Conservation (phyloP, 208 protist genomes). For the Herpetomonas muscarum region DNA sequence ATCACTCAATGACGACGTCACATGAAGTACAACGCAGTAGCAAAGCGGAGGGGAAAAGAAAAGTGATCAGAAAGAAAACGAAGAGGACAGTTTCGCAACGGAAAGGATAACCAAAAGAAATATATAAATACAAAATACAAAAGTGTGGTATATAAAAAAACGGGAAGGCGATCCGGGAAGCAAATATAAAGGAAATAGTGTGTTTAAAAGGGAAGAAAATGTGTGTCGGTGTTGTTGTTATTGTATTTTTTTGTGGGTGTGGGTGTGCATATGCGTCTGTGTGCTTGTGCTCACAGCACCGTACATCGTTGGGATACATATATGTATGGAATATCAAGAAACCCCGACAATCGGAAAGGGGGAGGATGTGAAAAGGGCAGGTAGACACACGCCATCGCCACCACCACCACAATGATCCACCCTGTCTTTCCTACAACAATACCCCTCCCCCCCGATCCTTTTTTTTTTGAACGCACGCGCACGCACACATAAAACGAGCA, state of each 20-base stretch:
- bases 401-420: not conserved
- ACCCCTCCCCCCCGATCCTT: not conserved
- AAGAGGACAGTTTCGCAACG: not conserved
- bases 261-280: too few species aligned
- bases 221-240: not conserved
- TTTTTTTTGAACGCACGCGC: not conserved
- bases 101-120: not conserved
- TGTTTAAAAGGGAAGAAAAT: not conserved
- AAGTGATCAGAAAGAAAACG: not conserved
- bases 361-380: not conserved
- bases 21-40: too few species aligned
- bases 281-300: too few species aligned
- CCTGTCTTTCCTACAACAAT: not conserved
- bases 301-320: too few species aligned
- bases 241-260: too few species aligned
- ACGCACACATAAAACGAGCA: not conserved
- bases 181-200: not conserved
- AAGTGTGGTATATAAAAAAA: not conserved
- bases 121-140: constrained; percentile 1
- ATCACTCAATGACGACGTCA: too few species aligned
- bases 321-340: not conserved
- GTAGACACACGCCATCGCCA: not conserved
- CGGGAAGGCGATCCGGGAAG: not conserved
- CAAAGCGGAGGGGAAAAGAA: not conserved
- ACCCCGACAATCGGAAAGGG: not conserved